Base-by-base conservation (phyloP, 805 yeast species). In the Grigorovia humatica region DNA sequence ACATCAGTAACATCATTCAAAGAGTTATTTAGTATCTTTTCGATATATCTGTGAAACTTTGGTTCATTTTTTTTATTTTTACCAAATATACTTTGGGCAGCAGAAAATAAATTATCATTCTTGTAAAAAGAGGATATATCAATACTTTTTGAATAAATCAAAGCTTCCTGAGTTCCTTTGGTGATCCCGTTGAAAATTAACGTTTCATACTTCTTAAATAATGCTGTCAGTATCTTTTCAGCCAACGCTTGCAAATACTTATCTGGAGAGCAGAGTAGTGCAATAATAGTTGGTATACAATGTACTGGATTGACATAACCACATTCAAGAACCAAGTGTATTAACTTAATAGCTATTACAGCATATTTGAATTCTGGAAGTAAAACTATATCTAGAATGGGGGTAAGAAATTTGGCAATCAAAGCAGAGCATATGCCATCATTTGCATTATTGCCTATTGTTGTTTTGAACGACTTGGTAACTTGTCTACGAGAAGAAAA, bases 281-380 rank as follows among this genome's bases (percentile, higher is more conserved):
- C 91, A 51, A 87, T 75, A 0, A 86, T 72, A 0, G 89, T 82
- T 0, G 89, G 78, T 6, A 83, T 76, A 59, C 88, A 79, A 4
- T 77, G 59, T 51, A 85, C 76, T 1, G 96, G 96, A 60, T 84
- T 86, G 0, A 85, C 83, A 65, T 79, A 83, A 0, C 95, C 95
- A 50, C 80, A 72, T 30, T 73, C 73, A 9, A 83, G 74, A 23
- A 83, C 77, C 44, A 78, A 64, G 51, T 75, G 79, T 44, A 87
- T 60, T 54, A 81, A 79, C 35, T 73, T 70, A 2, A 82, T 73
- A 0, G 88, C 82, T 1, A 74, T 63, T 30, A 70, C 65, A 1
- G 87, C 77, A 46, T 66, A 67, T 2, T 71, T 74, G 1, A 70
- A 71, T 32, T 78, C 76, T 40, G 74, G 74, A 3, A 62, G 57